phyloP scores from a whole-genome alignment of 805 yeast species.

The Suhomyces pyralidae region DNA sequence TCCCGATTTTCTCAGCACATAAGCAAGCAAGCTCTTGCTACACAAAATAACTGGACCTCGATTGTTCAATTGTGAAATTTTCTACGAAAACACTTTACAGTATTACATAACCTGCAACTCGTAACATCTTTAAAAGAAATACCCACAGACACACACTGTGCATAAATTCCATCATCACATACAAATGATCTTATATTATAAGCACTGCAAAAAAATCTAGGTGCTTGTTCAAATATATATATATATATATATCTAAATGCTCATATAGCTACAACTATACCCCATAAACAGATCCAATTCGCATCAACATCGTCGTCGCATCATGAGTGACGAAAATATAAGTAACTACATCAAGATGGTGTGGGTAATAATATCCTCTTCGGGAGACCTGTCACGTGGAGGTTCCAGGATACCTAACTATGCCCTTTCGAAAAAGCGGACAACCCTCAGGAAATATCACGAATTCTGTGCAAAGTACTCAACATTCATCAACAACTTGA shows the following conservation, averaged over 20 bases:
- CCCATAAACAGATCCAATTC: not conserved
- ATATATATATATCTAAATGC: not conserved
- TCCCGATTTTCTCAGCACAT: not conserved
- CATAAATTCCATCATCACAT: not conserved
- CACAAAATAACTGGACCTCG: not conserved
- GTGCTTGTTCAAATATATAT: not conserved
- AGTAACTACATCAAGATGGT: constrained; percentile 10
- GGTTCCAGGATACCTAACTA: not conserved
- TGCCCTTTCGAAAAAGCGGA: not conserved
- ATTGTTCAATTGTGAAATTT: not conserved
- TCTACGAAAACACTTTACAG: not conserved
- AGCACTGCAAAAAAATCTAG: not conserved
- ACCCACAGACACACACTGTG: not conserved
- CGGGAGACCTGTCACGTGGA: not conserved
- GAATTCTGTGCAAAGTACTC: constrained; percentile 8
- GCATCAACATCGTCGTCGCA: not conserved
- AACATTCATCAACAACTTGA: constrained; percentile 12
- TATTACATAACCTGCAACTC: not conserved
- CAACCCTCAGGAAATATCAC: constrained; percentile 4
- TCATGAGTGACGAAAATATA: constrained; percentile 1
- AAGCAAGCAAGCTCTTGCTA: not conserved
- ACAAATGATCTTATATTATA: not conserved
- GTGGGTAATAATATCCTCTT: constrained; percentile 9
- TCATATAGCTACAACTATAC: not conserved
- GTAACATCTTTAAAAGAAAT: not conserved